phyloP scores from a whole-genome alignment of 495 filamentous ascomycete species.

The Cercophora samala region DNA sequence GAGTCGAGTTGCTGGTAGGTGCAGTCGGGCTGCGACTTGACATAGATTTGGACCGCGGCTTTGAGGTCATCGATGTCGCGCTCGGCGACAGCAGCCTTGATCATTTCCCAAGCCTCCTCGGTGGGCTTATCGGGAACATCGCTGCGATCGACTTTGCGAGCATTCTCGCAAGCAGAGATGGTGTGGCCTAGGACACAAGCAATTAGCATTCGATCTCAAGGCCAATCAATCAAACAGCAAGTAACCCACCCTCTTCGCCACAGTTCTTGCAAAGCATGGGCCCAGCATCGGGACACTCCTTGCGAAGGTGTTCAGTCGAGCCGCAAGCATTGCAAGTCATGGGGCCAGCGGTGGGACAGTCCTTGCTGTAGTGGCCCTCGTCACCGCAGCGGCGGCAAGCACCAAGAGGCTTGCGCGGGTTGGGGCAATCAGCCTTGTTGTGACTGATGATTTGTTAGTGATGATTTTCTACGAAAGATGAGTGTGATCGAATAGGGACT shows the following conservation, averaged over 20 bases:
- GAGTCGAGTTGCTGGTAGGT: slow-evolving; percentile 71
- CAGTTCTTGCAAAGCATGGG: slow-evolving; percentile 69
- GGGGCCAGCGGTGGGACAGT: slow-evolving; percentile 61
- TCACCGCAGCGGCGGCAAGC: slow-evolving; percentile 72
- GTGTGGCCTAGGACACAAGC: slow-evolving; percentile 55
- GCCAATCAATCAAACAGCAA: not conserved
- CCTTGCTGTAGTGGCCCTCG: slow-evolving; percentile 62
- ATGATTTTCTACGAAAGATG: not conserved
- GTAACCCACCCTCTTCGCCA: slow-evolving; percentile 58
- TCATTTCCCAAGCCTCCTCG: slow-evolving; percentile 66
- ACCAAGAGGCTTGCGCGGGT: slow-evolving; percentile 41
- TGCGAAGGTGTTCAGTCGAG: slow-evolving; percentile 60
- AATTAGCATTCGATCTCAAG: slow-evolving; percentile 12
- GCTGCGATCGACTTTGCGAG: slow-evolving; percentile 64
- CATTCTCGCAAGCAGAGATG: slow-evolving; percentile 61
- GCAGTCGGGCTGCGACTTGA: slow-evolving; percentile 64
- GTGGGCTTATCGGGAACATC: slow-evolving; percentile 54
- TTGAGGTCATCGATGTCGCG: slow-evolving; percentile 73
- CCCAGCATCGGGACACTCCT: slow-evolving; percentile 62
- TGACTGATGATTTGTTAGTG: slow-evolving; percentile 41
- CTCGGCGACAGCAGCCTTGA: slow-evolving; percentile 60
- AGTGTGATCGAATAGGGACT: slow-evolving; percentile 20
- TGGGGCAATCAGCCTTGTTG: slow-evolving; percentile 50
- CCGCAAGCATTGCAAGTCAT: slow-evolving; percentile 67
- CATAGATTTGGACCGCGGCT: slow-evolving; percentile 66